Percentiles rank a stretch among this genome's conserved stretches.
Evolutionary conservation across 192 early-diverging fungal genomes (phyloP).

Genomic region (Allomyces macrogynus): DNA sequence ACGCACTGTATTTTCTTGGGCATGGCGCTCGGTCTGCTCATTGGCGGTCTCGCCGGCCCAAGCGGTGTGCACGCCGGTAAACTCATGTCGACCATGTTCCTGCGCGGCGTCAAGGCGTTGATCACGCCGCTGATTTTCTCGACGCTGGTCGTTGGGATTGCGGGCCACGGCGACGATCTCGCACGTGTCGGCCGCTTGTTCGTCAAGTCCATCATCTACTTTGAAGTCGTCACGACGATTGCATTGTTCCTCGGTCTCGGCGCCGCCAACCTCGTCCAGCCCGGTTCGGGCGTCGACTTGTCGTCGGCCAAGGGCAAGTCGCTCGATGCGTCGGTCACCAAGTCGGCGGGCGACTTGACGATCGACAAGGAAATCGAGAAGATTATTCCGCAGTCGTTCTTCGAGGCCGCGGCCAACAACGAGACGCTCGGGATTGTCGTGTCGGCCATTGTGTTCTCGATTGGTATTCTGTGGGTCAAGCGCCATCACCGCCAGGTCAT

Average conservation of each 20-base stretch:
- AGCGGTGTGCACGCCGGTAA: neutral
- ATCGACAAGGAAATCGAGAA: constrained; percentile 30
- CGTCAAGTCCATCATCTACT: constrained; percentile 47
- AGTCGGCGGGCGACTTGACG: constrained; percentile 15
- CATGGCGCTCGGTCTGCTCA: neutral
- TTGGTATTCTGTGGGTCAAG: constrained; percentile 25
- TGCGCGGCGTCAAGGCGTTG: constrained; percentile 10
- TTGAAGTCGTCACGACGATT: constrained; percentile 38
- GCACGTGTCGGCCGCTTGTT: constrained; percentile 34
- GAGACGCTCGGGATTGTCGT: constrained; percentile 36
- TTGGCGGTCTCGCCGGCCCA: neutral
- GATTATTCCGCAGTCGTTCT: constrained; percentile 40
- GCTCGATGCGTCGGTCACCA: constrained; percentile 3
- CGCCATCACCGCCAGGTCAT: constrained; percentile 16
- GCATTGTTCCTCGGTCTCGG: constrained; percentile 45
- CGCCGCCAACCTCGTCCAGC: constrained; percentile 36
- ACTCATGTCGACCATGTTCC: neutral
- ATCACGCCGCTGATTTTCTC: constrained; percentile 49
- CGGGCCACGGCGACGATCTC: constrained; percentile 48
- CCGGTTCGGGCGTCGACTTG: constrained; percentile 30
- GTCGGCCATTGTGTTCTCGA: constrained; percentile 40
- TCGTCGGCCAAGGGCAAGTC: neutral
- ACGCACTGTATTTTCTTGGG: neutral
- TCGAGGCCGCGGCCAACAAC: constrained; percentile 19
- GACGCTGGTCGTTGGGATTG: constrained; percentile 48